Conservation (phyloP, 225 moss, liverwort and hornwort species). For the Pseudisothecium myosuroides region DNA sequence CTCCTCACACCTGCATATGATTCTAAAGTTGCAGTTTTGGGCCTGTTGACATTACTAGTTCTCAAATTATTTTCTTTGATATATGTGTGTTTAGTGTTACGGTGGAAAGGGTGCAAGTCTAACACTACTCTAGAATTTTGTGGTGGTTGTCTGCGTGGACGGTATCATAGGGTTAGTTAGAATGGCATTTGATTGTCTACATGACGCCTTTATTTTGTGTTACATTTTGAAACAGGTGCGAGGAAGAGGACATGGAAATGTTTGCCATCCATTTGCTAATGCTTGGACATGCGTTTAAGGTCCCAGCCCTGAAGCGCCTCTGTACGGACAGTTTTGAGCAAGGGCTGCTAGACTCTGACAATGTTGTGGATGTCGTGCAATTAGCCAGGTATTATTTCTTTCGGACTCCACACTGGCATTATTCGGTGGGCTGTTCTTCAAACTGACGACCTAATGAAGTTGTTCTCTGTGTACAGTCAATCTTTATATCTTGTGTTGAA, state of each 20-base stretch:
- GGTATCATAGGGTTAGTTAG: background rate
- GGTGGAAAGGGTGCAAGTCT: background rate
- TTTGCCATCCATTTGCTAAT: slow-evolving; percentile 42
- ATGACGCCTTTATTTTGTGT: background rate
- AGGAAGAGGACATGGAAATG: slow-evolving; percentile 48
- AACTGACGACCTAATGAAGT: background rate
- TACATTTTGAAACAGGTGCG: slow-evolving; percentile 25
- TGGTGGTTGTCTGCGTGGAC: background rate
- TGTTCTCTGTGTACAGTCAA: background rate
- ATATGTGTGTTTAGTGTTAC: background rate
- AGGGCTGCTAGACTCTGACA: slow-evolving; percentile 44
- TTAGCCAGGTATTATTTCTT: slow-evolving; percentile 25
- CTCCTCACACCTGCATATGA: background rate
- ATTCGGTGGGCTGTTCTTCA: background rate
- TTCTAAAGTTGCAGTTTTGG: background rate
- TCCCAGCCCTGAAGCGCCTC: slow-evolving; percentile 48
- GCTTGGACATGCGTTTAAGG: slow-evolving; percentile 47
- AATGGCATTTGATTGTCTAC: background rate
- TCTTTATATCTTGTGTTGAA: background rate
- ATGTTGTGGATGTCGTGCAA: slow-evolving; percentile 59
- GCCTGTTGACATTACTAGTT: background rate
- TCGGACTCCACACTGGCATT: background rate
- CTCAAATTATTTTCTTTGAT: background rate
- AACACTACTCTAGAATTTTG: background rate
- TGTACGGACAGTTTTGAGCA: slow-evolving; percentile 39